A percentile compares a stretch with the other conserved stretches of the same genome.
These are phyloP conservation scores for Entrophospora sp. DNA, from an alignment of 192 early-diverging fungal species.

Conservation along the genomic window DNA sequence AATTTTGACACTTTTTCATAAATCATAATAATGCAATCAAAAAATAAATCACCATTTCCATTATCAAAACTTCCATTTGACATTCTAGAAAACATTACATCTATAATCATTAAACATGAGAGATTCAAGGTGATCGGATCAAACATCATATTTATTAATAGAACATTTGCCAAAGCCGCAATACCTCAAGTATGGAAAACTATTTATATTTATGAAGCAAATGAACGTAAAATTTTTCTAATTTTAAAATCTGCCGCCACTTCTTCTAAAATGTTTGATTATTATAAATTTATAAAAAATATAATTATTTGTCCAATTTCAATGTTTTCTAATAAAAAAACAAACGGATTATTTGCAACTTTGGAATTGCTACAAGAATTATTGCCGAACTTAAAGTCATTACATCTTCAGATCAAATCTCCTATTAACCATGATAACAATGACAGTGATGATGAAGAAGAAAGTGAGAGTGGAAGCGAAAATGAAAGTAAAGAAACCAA, in stretches of 20 bases:
- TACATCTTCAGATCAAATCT: constrained; percentile 11
- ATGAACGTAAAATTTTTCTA: background rate
- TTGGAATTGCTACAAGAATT: background rate
- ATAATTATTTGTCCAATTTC: constrained; percentile 19
- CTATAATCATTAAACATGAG: background rate
- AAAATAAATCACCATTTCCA: constrained; percentile 4
- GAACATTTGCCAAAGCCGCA: background rate
- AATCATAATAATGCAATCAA: background rate
- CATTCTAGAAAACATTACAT: constrained; percentile 1
- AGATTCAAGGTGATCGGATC: background rate
- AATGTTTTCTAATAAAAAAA: constrained; percentile 13
- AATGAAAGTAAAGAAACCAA: no score
- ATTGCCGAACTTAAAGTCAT: background rate
- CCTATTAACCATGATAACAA: constrained; percentile 12
- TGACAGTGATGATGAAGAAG: constrained; percentile 10
- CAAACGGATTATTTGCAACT: constrained; percentile 7
- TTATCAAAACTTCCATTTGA: constrained; percentile 5
- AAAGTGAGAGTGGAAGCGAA: no score
- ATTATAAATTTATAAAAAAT: background rate
- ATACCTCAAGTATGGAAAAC: constrained; percentile 13
- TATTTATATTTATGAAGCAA: constrained; percentile 15
- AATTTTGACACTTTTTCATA: no score
- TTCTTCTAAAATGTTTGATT: constrained; percentile 3
- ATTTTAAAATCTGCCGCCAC: background rate
- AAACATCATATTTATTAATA: constrained; percentile 1